Evolutionary conservation across 331 rosid species (phyloP), one percentile per base, ranked within the genome.

Genomic region (Quercus lobata): DNA sequence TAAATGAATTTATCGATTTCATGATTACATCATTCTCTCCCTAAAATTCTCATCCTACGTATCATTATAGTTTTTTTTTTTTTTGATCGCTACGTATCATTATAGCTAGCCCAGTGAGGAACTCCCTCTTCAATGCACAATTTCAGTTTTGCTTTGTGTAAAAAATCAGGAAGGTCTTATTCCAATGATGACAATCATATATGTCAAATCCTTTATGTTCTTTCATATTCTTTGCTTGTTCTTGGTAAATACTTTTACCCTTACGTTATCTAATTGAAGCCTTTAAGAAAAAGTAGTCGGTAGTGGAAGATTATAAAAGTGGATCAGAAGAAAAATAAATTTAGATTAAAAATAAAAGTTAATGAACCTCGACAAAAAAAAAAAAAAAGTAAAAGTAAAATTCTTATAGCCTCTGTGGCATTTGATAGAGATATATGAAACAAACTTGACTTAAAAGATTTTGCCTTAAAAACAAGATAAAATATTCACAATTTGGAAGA

Each of bases 141-240:
- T 22, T 10, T 24, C 27, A 24, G 16, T 24, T 60, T 60, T 60
- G 34, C 66, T 24, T 22, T 11, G 5, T 22, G 34, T 60, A 22
- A 11, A 60, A 60, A 60, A 4, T 12, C 34, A 60, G 12, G 68
- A 25, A 25, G 27, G 12, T 25, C 68, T 24, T 60, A 25, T 12
- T 24, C 68, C 1, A 15, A 52, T 19, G n/a, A 57, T 15, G 21
- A 11, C 0, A 14, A 49, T 12, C 54, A 12, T 12, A 55, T 52
- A 2, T 74, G 30, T 25, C 16, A 15, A 58, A 22, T 15, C 49
- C n/a, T 46, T 49, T 49, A 10, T 49, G 18, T 49, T 49, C 54
- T 49, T 49, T 49, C 18, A 76, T 65, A 69, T 84, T 81, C 88
- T 32, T 84, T 81, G 24, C 85, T 84, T 84, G 78, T 78, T 78